Percentiles rank a stretch among this genome's conserved stretches.
Evolutionary conservation across 1,139 yeast species (phyloP).

Genomic region (Saccharomycopsis phalli): DNA sequence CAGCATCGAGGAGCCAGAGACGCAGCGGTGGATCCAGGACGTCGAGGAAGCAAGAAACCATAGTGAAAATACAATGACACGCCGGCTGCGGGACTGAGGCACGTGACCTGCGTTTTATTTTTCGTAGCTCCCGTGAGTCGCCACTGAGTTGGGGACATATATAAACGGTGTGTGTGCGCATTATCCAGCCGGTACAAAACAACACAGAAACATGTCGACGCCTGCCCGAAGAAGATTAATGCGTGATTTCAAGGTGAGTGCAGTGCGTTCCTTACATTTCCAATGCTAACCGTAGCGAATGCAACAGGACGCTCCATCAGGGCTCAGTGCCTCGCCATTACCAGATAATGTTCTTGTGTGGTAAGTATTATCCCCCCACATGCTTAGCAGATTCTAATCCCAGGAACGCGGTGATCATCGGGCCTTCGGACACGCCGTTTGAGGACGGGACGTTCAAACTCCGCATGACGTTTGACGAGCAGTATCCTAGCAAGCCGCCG

Average conservation of each 20-base stretch:
- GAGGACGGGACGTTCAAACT: constrained; percentile 96
- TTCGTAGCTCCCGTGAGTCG: neutral
- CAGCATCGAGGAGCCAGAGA: constrained; percentile 22
- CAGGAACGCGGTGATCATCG: constrained; percentile 91
- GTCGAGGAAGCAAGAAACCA: neutral
- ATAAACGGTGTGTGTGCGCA: no score
- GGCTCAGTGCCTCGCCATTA: constrained; percentile 93
- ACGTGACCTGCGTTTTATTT: neutral
- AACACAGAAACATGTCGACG: constrained; percentile 62
- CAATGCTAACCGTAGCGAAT: constrained; percentile 48
- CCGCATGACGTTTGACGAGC: constrained; percentile 86
- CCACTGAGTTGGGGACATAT: neutral
- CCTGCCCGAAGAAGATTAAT: constrained; percentile 96
- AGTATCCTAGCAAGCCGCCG: constrained; percentile 96
- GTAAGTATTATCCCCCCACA: constrained; percentile 26
- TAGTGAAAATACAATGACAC: neutral
- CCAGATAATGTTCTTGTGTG: constrained; percentile 97
- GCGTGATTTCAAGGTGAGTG: constrained; percentile 87
- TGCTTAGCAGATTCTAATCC: neutral
- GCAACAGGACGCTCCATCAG: constrained; percentile 98
- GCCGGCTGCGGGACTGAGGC: neutral
- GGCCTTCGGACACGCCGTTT: constrained; percentile 96
- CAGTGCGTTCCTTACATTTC: constrained; percentile 3
- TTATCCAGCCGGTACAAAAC: neutral
- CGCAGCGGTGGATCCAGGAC: constrained; percentile 20